phyloP scores from a whole-genome alignment of 306 rosid species.

The Begonia peltatifolia region DNA sequence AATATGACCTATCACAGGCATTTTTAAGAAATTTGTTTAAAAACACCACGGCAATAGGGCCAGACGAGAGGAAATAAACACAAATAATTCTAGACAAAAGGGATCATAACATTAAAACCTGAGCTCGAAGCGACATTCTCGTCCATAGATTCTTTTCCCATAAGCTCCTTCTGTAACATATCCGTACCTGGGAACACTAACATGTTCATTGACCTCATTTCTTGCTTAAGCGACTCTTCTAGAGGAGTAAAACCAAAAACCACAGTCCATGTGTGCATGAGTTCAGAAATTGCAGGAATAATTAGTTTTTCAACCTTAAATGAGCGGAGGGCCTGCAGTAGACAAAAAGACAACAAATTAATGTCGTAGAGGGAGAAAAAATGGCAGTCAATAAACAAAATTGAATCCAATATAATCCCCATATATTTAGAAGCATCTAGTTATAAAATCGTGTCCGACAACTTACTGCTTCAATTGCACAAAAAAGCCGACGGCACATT shows the following conservation, averaged over 20 bases:
- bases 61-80: background rate
- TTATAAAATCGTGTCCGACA: background rate
- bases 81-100: slow-evolving; percentile 3
- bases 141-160: slow-evolving; percentile 30
- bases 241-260: slow-evolving; percentile 70
- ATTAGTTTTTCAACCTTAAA: slow-evolving; percentile 80
- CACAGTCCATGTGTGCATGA: slow-evolving; percentile 68
- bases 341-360: slow-evolving; percentile 8
- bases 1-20: too few species aligned
- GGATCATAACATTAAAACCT: slow-evolving; percentile 15
- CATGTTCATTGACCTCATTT: slow-evolving; percentile 72
- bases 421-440: too few species aligned
- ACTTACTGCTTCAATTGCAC: slow-evolving; percentile 75
- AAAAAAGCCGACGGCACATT: slow-evolving; percentile 93
- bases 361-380: background rate
- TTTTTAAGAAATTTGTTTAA: too few species aligned
- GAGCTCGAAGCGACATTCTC: slow-evolving; percentile 20
- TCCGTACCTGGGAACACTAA: slow-evolving; percentile 93
- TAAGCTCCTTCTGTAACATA: slow-evolving; percentile 77
- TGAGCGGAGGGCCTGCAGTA: slow-evolving; percentile 53
- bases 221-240: slow-evolving; percentile 60
- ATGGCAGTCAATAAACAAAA: slow-evolving; percentile 1
- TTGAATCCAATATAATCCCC: background rate
- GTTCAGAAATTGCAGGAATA: slow-evolving; percentile 90
- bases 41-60: too few species aligned